Evolutionary conservation across 441 rosid genomes (phyloP).

Genomic region (Eruca vesicaria): DNA sequence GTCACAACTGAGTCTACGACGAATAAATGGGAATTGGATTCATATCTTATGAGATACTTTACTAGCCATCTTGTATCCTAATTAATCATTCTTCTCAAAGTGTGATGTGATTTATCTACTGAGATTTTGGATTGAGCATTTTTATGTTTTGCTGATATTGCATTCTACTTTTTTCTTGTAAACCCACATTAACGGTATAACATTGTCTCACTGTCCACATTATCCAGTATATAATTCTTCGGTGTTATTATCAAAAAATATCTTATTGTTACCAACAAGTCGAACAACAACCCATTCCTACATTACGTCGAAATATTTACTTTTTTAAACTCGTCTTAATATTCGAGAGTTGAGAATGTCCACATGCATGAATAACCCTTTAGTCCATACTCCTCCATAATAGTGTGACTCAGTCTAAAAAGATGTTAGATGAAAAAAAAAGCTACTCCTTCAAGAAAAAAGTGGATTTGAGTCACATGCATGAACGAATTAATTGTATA

Average conservation of each 20-base stretch:
- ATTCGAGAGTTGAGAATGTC: slow-evolving; percentile 19
- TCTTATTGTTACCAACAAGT: background rate
- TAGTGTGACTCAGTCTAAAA: slow-evolving; percentile 1
- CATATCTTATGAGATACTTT: slow-evolving; percentile 6
- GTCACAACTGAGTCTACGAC: background rate
- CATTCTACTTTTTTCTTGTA: background rate
- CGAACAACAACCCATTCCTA: slow-evolving; percentile 19
- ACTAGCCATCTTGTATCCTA: background rate
- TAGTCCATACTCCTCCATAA: slow-evolving; percentile 26
- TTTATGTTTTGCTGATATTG: background rate
- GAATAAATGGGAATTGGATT: slow-evolving; percentile 15
- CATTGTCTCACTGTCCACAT: slow-evolving; percentile 17
- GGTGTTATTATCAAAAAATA: too few species aligned
- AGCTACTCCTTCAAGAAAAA: slow-evolving; percentile 9
- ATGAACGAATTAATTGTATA: background rate
- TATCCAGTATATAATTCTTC: background rate
- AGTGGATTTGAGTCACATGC: slow-evolving; percentile 18
- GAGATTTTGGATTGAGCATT: background rate
- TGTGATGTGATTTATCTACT: slow-evolving; percentile 4
- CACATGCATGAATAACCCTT: slow-evolving; percentile 27
- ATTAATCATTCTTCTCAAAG: background rate
- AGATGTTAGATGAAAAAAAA: slow-evolving; percentile 1
- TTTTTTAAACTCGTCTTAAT: background rate
- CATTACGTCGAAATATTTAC: background rate
- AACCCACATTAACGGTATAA: slow-evolving; percentile 13